phyloP scores from a whole-genome alignment of 495 filamentous ascomycete genomes.

The Tuber magnatum region DNA sequence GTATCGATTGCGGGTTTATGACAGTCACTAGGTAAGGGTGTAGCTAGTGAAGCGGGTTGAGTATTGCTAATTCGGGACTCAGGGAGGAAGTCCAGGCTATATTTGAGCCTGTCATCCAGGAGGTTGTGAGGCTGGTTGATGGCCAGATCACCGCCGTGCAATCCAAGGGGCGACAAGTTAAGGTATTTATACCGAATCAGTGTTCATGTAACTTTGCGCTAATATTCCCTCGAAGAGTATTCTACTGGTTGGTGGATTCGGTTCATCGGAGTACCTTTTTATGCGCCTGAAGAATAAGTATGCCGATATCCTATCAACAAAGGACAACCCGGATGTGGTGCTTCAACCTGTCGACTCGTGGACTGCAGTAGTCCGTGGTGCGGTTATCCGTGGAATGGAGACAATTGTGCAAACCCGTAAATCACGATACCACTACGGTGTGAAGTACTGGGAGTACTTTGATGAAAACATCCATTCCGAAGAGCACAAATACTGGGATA shows the following conservation, averaged over 20 bases:
- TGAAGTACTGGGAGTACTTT: constrained; percentile 37
- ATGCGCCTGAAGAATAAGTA: constrained; percentile 47
- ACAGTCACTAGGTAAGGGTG: constrained; percentile 50
- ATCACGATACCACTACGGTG: constrained; percentile 51
- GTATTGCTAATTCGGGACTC: not conserved
- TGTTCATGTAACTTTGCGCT: constrained; percentile 33
- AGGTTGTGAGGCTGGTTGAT: constrained; percentile 55
- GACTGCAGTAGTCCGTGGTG: constrained; percentile 65
- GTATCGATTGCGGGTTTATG: constrained; percentile 58
- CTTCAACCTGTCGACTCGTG: constrained; percentile 40
- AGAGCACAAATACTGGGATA: constrained; percentile 36
- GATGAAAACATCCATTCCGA: constrained; percentile 40
- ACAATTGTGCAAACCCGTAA: constrained; percentile 47
- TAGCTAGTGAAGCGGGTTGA: constrained; percentile 34
- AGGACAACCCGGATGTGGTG: constrained; percentile 45
- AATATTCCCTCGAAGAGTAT: constrained; percentile 41
- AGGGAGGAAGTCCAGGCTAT: constrained; percentile 48
- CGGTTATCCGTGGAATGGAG: constrained; percentile 54
- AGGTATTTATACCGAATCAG: constrained; percentile 38
- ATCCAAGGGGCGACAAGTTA: constrained; percentile 31
- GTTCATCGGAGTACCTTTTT: constrained; percentile 60
- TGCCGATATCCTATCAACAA: constrained; percentile 46
- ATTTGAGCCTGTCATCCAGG: constrained; percentile 53
- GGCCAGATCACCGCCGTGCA: constrained; percentile 49
- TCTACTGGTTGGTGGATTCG: constrained; percentile 66